Evolutionary conservation across 2,329 filamentous ascomycete genomes (phyloP), one percentile per base, ranked within the genome.

Genomic region (Kalmusia sp.): DNA sequence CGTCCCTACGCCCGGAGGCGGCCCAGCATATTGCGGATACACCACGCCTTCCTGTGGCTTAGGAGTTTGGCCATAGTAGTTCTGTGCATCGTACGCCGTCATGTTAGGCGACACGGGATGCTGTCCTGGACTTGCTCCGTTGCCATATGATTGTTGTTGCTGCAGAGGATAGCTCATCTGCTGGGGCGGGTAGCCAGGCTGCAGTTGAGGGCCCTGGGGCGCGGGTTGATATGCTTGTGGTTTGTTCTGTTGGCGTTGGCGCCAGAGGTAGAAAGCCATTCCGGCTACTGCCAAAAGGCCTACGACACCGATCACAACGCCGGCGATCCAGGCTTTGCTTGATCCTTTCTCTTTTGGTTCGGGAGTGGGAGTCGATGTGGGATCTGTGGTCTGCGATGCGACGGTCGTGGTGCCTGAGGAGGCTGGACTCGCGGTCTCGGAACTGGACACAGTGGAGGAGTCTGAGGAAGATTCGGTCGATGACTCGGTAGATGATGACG

Each of bases 251-350:
- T 48, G 51, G 19, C 55, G 25, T 3, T 17, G 50, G 5, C 52
- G 45, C 9, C 54, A 27, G 12, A 58, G 30, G n/a, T 30, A 55
- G 35, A 58, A 55, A 3, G 21, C 45, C 17, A 58, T 46, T 6
- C 52, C 55, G 15, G 45, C 55, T 11, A 58, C 49, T 12, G 52
- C 55, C 9, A 55, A 11, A 19, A 55, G 21, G 6, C 52, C 52
- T 12, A 52, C 31, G 14, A 34, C 37, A 6, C 55, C 55, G 9
- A 58, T 39, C 4, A 55, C 55, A 2, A 48, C 44, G 6, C 55
- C 55, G 7, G 55, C 55, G 4, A 58, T 52, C 55, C 55, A 58
- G 17, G 49, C 55, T 33, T 55, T 55, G 40, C 35, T 52, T 33
- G 41, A n/a, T 39, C 25, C 28, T 11, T 53, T 51, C 19, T 47